A percentile compares a stretch with the other conserved stretches of the same genome.
Evolutionary conservation across 108 stramenopile genomes (phyloP).

Genomic region (Pseudonitzschia multistriata): DNA sequence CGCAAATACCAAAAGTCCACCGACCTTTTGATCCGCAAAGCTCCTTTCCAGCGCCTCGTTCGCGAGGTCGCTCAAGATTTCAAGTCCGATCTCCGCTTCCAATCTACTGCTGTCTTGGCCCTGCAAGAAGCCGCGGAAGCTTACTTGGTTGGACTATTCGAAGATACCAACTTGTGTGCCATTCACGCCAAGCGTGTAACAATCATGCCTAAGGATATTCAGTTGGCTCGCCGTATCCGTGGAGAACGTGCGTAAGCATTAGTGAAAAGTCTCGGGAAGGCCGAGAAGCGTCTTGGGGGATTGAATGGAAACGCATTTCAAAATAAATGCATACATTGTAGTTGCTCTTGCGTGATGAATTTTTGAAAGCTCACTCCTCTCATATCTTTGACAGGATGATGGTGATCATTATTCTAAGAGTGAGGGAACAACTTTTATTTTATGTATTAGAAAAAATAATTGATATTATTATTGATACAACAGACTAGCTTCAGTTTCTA

Average conservation of each 20-base stretch:
- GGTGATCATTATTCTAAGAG: not conserved
- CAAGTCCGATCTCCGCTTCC: conserved; percentile 84
- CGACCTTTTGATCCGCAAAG: conserved; percentile 92
- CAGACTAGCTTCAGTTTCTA: not conserved
- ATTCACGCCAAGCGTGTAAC: conserved; percentile 97
- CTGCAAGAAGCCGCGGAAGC: conserved; percentile 93
- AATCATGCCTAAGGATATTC: conserved; percentile 97
- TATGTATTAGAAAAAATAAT: not conserved
- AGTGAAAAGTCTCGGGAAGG: conserved; percentile 12
- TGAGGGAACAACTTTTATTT: not conserved
- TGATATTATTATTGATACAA: not conserved
- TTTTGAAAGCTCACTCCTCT: not conserved
- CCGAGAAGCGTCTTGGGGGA: conserved; percentile 1
- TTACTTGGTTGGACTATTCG: conserved; percentile 91
- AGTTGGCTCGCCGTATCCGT: conserved; percentile 81
- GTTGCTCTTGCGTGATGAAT: not conserved
- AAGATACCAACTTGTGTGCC: conserved; percentile 95
- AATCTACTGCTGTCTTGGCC: conserved; percentile 88
- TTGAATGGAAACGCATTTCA: conserved; percentile 10
- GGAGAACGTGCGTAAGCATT: conserved; percentile 69
- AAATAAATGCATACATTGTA: conserved; percentile 5
- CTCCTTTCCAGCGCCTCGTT: conserved; percentile 90
- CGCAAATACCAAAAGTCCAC: conserved; percentile 93
- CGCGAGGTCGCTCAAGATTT: conserved; percentile 83
- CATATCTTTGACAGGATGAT: not conserved